Evolutionary conservation across 257 asterid genomes (phyloP).

Genomic region (Nicotiana tabacum): DNA sequence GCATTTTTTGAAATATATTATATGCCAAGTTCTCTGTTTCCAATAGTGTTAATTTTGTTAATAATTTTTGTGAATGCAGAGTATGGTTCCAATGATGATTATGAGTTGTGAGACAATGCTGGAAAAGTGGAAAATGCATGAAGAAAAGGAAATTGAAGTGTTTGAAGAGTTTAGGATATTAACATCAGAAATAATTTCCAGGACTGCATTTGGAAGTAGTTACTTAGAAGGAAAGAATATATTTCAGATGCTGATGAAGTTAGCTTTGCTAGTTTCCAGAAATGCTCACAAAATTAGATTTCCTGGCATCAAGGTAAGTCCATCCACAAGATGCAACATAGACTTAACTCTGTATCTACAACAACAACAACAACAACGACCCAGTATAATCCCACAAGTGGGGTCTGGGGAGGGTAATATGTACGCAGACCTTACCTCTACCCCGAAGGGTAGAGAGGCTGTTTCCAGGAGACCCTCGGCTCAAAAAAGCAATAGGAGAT

Average conservation of each 20-base stretch:
- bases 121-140: slow-evolving; percentile 41
- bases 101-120: slow-evolving; percentile 47
- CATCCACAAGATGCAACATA: too few species aligned
- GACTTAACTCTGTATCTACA: background rate
- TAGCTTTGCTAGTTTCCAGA: slow-evolving; percentile 30
- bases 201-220: slow-evolving; percentile 70
- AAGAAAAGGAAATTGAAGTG: slow-evolving; percentile 50
- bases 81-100: slow-evolving; percentile 50
- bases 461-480: too few species aligned
- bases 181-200: slow-evolving; percentile 60
- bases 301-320: slow-evolving; percentile 44
- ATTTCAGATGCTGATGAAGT: slow-evolving; percentile 50
- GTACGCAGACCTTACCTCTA: too few species aligned
- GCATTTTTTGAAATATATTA: too few species aligned
- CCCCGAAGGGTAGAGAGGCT: too few species aligned
- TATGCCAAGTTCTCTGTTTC: background rate
- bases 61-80: slow-evolving; percentile 17
- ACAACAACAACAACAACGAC: too few species aligned
- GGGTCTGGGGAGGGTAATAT: too few species aligned
- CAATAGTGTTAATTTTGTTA: background rate
- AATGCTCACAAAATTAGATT: slow-evolving; percentile 35
- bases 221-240: slow-evolving; percentile 58
- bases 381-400: too few species aligned
- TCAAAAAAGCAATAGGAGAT: too few species aligned
- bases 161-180: slow-evolving; percentile 46